Evolutionary conservation across 1,139 yeast species (phyloP).

Genomic region (Lodderomyces orthopsilosis): DNA sequence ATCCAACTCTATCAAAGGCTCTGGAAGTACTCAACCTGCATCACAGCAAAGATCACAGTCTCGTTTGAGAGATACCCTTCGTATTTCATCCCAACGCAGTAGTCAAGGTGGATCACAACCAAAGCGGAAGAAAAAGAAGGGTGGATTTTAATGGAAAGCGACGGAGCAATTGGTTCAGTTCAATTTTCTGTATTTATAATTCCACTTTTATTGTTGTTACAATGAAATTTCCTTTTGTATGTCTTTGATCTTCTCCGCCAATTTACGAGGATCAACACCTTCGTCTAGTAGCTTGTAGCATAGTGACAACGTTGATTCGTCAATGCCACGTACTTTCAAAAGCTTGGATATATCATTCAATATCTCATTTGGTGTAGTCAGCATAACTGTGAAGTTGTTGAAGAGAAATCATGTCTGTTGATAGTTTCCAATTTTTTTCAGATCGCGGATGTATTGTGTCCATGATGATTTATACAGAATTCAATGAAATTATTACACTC

Average conservation of each 20-base stretch:
- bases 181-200: background rate
- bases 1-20: background rate
- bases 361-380: slow-evolving; percentile 9
- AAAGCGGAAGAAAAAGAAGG: slow-evolving; percentile 6
- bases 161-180: background rate
- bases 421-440: background rate
- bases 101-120: slow-evolving; percentile 1
- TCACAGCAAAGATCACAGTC: slow-evolving; percentile 5
- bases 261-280: slow-evolving; percentile 34
- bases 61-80: background rate
- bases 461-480: background rate
- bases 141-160: background rate
- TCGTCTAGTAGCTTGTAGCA: slow-evolving; percentile 38
- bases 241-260: slow-evolving; percentile 27
- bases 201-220: slow-evolving; percentile 9
- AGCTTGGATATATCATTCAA: slow-evolving; percentile 27
- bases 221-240: slow-evolving; percentile 28
- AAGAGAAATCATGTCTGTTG: background rate
- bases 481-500: background rate
- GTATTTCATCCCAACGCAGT: slow-evolving; percentile 2
- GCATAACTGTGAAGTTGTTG: background rate
- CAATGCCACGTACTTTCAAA: slow-evolving; percentile 25
- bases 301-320: slow-evolving; percentile 30
- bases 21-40: background rate
- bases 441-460: too few relatives aligned